Evolutionary conservation across 148 eudicot species (phyloP).

Genomic region (Arbutus unedo): DNA sequence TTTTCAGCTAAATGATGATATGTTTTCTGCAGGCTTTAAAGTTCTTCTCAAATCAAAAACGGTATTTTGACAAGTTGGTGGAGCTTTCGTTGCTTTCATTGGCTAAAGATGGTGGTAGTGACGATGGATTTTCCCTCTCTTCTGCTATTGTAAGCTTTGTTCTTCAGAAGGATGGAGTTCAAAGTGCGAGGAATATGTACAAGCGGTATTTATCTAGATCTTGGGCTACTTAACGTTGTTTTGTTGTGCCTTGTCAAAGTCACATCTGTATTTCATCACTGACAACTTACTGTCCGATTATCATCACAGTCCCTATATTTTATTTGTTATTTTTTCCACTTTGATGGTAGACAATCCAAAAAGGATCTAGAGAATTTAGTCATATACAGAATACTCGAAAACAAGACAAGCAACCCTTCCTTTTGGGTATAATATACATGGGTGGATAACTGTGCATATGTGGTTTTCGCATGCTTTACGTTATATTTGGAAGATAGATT

Average conservation of each 20-base stretch:
- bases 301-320: not conserved
- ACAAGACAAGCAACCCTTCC: not conserved
- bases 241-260: not conserved
- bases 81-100: slow-evolving; percentile 53
- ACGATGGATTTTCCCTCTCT: slow-evolving; percentile 76
- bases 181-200: slow-evolving; percentile 66
- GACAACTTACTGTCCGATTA: not conserved
- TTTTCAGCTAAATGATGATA: not conserved
- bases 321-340: not conserved
- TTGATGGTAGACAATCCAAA: not conserved
- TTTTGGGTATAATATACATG: not conserved
- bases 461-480: not conserved
- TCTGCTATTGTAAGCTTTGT: slow-evolving; percentile 49
- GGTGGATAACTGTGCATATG: too few species aligned
- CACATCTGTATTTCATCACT: not conserved
- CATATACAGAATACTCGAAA: not conserved
- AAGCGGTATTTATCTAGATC: slow-evolving; percentile 52
- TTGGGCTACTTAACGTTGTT: not conserved
- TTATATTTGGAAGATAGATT: not conserved
- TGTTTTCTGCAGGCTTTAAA: slow-evolving; percentile 60
- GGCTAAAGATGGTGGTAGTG: slow-evolving; percentile 76
- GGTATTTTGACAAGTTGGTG: slow-evolving; percentile 53
- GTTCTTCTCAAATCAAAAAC: slow-evolving; percentile 43
- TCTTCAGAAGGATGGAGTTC: slow-evolving; percentile 59
- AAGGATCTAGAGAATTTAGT: not conserved